These are phyloP conservation scores for Candida qinlingensis DNA, from an alignment of 805 yeast genomes.

Conservation along the genomic window DNA sequence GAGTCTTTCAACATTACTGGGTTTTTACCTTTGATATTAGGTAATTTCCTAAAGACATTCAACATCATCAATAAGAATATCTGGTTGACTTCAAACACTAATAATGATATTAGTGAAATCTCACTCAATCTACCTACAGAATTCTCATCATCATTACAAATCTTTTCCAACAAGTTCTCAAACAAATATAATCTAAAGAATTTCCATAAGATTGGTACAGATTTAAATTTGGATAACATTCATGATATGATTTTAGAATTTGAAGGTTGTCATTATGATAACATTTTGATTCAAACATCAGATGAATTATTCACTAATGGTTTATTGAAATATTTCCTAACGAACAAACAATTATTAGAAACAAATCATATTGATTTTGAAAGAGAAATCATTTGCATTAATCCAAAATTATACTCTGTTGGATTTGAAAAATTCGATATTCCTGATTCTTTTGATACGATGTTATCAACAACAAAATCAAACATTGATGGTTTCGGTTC, in stretches of 20 bases:
- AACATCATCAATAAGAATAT: conserved; percentile 19
- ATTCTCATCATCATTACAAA: conserved; percentile 1
- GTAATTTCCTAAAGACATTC: conserved; percentile 17
- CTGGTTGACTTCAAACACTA: conserved; percentile 12
- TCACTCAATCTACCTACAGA: conserved; percentile 3
- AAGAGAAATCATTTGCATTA: conserved; percentile 17
- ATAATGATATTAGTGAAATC: not conserved
- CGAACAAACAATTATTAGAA: conserved; percentile 2
- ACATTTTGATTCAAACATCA: conserved; percentile 17
- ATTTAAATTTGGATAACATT: conserved; percentile 13
- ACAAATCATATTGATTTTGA: conserved; percentile 10
- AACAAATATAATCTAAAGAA: conserved; percentile 2
- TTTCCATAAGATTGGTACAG: conserved; percentile 1
- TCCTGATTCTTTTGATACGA: conserved; percentile 4
- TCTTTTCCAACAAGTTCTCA: conserved; percentile 7
- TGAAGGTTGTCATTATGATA: conserved; percentile 11
- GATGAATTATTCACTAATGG: conserved; percentile 20
- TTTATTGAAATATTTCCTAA: conserved; percentile 19
- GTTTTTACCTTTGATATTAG: conserved; percentile 18
- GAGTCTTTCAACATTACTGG: conserved; percentile 48
- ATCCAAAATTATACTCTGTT: conserved; percentile 20
- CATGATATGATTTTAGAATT: conserved; percentile 21
- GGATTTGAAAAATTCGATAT: conserved; percentile 16
- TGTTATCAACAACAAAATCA: not conserved
- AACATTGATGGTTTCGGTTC: not conserved